Base-by-base conservation (phyloP, 257 asterid species). In the Solanum peruvianum region DNA sequence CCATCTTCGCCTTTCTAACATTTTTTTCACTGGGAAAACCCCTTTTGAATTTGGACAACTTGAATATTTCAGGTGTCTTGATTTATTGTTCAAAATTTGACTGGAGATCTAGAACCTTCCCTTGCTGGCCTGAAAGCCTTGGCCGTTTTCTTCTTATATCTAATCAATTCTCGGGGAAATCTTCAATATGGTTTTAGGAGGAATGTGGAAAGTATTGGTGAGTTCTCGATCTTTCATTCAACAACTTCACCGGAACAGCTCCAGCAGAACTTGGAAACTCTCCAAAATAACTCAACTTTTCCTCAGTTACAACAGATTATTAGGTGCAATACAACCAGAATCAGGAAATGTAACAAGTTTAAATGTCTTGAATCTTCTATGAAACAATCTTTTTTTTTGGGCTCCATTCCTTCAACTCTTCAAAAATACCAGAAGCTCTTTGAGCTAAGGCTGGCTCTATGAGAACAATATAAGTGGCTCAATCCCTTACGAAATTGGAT, bases 371-470 rank as follows among this genome's bases (percentile, higher is more conserved):
- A 91, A 93, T 83, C 96, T 96, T 23, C 94, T 94, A 76, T 86
- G 75, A 39, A 96, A 94, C 94, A 92, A 91, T 31, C 91, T 96
- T 23, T 93, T 93, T 25, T 93, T 93, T 20, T 33, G 35, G 95
- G 98, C 4, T 21, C 87, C 31, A 94, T 95, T 86, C 99, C 98
- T 25, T 84, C 93, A 11, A 86, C 94, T 44, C 88, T 96, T 49
- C 96, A 94, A 87, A 95, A 92, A 18, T 95, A 96, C 87, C 91
- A 86, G 91, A 96, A 96, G 90, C 96, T 95, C 7, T 96, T 82
- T 76, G 98, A 96, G 75, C 96, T 95, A 44, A 86, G 97, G 88
- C 92, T 96, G 97, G 88, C 92, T 96, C 2, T 95, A 98, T 0
- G 93, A 92, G 25, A 95, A 94, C 91, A 78, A 83, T 23, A 87